Base-by-base conservation (phyloP, 2,329 filamentous ascomycete species). In the Nannizziopsis barbatae region DNA sequence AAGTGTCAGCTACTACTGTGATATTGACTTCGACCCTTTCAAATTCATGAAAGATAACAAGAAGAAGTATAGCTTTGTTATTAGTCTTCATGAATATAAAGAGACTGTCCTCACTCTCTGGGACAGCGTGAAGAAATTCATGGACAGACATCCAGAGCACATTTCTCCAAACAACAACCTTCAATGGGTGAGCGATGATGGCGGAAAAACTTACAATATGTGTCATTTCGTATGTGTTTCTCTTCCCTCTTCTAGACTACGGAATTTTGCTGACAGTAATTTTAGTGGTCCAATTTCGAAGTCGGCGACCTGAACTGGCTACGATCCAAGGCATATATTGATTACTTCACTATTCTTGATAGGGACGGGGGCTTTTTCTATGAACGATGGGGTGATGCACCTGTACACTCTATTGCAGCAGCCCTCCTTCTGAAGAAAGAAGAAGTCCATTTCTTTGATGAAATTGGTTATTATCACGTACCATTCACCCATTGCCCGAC, bases 401-500 rank as follows among this genome's bases (percentile, higher is more conserved):
- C 92, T 0, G 87, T 98, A 5, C 92, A 98, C 71, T 95, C 90
- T n/a, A 95, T 98, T 57, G 92, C 86, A 11, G 92, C 92, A 2
- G 77, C 77, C 52, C 72, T 98, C 36, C 77, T 96, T 67, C 75
- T 98, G 55, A 83, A 85, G 67, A 95, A 94, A 73, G 84, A 92
- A 43, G 82, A 98, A 65, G 81, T 98, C 53, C 92, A 98, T 67
- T 98, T 98, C 74, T 98, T 96, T 75, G 86, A 98, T 68, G 90
- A 98, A 62, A 98, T 98, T 60, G 90, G 86, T 51, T 98, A 98
- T 70, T 95, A 88, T 69, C 92, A 98, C 65, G 85, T 95, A 18
- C 92, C 92, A 17, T 98, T 98, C 66, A 96, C 89, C 3, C 92
- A 98, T 69, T 98, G 92, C 68, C 92, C 92, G 2, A 95, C 88